Evolutionary conservation across 306 rosid species (phyloP).

Genomic region (Rosa lucieae): DNA sequence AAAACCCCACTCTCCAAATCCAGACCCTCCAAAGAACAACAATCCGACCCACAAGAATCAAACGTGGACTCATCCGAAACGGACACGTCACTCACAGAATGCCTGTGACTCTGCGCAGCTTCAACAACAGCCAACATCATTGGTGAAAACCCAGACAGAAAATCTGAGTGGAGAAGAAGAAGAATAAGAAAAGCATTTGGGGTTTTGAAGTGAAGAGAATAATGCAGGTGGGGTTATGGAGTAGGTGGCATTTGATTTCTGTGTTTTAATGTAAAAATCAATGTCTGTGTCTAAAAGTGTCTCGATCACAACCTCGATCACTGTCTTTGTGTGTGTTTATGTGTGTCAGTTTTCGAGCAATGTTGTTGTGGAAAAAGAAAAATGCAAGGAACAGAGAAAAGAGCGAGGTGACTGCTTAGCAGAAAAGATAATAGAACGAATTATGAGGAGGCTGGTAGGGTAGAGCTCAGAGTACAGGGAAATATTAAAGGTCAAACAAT

Average conservation of each 20-base stretch:
- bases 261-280: conserved; percentile 15
- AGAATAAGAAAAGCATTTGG: neutral
- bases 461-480: neutral
- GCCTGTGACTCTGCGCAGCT: conserved; percentile 6
- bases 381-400: neutral
- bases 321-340: neutral
- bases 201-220: neutral
- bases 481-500: neutral
- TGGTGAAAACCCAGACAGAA: conserved; percentile 5
- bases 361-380: conserved; percentile 16
- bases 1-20: conserved; percentile 47
- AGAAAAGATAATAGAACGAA: neutral
- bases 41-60: conserved; percentile 18
- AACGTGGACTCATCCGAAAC: conserved; percentile 22
- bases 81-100: conserved; percentile 20
- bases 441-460: conserved; percentile 10
- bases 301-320: neutral
- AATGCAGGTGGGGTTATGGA: conserved; percentile 15
- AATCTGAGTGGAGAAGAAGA: neutral
- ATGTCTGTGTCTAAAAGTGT: conserved; percentile 2
- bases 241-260: conserved; percentile 16
- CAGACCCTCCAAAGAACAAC: conserved; percentile 24
- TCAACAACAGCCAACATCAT: conserved; percentile 22
- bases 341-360: conserved; percentile 14
- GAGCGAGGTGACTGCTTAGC: neutral